Evolutionary conservation across 805 yeast species (phyloP).

Genomic region (Saccharomycopsis malanga): DNA sequence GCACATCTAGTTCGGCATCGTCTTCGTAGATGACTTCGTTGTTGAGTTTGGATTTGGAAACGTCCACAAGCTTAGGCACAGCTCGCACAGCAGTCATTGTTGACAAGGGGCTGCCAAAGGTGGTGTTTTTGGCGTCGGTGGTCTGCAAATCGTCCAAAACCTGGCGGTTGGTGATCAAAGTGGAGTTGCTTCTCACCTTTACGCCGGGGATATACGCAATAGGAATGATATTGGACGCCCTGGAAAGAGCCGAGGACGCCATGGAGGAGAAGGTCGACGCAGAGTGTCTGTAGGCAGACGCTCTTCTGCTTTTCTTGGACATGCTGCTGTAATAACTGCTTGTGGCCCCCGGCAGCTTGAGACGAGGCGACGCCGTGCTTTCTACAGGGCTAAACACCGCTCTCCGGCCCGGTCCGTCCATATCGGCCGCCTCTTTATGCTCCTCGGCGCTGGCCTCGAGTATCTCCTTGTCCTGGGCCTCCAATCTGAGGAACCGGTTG

Average conservation of each 20-base stretch:
- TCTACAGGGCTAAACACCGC: background rate
- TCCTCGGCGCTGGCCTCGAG: constrained; percentile 7
- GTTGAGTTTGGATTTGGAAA: constrained; percentile 22
- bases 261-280: constrained; percentile 23
- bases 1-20: constrained; percentile 1
- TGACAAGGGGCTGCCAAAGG: constrained; percentile 35
- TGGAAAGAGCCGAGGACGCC: constrained; percentile 63
- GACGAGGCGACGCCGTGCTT: background rate
- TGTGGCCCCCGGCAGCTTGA: constrained; percentile 5
- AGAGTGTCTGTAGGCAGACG: constrained; percentile 14
- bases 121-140: constrained; percentile 25
- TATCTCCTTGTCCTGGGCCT: constrained; percentile 20
- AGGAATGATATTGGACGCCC: constrained; percentile 83
- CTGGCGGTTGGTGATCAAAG: constrained; percentile 21
- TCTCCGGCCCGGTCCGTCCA: background rate
- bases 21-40: constrained; percentile 10
- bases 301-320: constrained; percentile 3
- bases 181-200: constrained; percentile 48
- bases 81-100: constrained; percentile 71
- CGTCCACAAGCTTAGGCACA: constrained; percentile 61
- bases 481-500: constrained; percentile 15
- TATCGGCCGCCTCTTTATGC: constrained; percentile 1
- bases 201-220: constrained; percentile 95
- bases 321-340: constrained; percentile 12
- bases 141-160: constrained; percentile 33